A percentile compares a stretch with the other conserved stretches of the same genome.
Evolutionary conservation across 148 eudicot genomes (phyloP).

Genomic region (Amaranthus cruentus): DNA sequence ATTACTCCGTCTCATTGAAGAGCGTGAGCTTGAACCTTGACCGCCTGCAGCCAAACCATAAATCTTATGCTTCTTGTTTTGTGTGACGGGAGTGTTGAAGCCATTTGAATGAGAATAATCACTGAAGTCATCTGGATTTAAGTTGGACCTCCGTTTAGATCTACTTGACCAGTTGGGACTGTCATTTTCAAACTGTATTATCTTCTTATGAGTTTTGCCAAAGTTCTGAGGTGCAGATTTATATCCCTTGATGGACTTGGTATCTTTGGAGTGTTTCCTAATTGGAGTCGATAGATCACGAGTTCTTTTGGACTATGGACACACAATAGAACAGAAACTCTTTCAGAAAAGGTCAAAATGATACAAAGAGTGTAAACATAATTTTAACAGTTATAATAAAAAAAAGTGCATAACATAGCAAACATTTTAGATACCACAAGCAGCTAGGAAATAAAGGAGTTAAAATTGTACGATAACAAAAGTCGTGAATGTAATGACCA

Average conservation of each 20-base stretch:
- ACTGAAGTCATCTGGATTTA: slow-evolving; percentile 60
- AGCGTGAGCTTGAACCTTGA: slow-evolving; percentile 38
- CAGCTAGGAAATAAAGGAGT: neutral
- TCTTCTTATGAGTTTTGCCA: slow-evolving; percentile 41
- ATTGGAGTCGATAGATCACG: slow-evolving; percentile 52
- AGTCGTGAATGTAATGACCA: too few relatives aligned
- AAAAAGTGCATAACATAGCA: neutral
- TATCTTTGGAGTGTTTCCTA: slow-evolving; percentile 31
- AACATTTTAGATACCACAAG: too few relatives aligned
- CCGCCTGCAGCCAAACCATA: slow-evolving; percentile 28
- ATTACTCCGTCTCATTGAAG: slow-evolving; percentile 29
- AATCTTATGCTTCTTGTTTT: slow-evolving; percentile 35
- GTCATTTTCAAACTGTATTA: slow-evolving; percentile 31
- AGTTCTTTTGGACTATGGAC: slow-evolving; percentile 47
- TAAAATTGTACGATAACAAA: too few relatives aligned
- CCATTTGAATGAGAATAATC: slow-evolving; percentile 31
- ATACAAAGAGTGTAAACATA: neutral
- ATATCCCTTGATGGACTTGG: slow-evolving; percentile 25
- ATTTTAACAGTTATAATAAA: neutral
- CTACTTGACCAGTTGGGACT: slow-evolving; percentile 33
- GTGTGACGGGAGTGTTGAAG: slow-evolving; percentile 61
- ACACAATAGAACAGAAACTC: neutral
- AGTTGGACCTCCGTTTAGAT: slow-evolving; percentile 55
- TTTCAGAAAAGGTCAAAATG: neutral
- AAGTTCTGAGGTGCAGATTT: slow-evolving; percentile 52